phyloP scores from a whole-genome alignment of 2,329 filamentous ascomycete species.

The Colletotrichum orchidophilum region DNA sequence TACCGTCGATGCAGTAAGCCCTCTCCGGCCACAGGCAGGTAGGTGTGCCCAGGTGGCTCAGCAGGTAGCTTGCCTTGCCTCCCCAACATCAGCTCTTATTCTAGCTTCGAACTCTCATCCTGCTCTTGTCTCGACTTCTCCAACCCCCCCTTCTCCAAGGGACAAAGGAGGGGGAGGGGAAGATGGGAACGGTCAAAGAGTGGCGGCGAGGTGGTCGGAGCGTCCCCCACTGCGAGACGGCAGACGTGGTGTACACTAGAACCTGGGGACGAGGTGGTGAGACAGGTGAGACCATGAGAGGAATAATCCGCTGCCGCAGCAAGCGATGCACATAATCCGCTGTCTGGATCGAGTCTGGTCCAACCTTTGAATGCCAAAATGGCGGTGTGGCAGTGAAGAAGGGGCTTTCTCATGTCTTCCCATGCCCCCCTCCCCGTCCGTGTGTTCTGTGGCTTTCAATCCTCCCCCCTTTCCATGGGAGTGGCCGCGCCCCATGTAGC shows the following conservation, averaged over 20 bases:
- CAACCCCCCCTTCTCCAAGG: not conserved
- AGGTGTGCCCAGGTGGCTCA: not conserved
- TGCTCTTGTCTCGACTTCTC: not conserved
- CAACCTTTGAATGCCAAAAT: slow-evolving; percentile 26
- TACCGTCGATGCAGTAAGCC: not conserved
- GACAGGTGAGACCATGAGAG: slow-evolving; percentile 5
- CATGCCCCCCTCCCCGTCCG: not conserved
- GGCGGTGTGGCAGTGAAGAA: slow-evolving; percentile 32
- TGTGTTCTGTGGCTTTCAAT: slow-evolving; percentile 3
- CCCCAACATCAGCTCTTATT: not conserved
- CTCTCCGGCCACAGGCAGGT: not conserved
- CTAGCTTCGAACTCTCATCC: not conserved
- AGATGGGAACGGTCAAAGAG: not conserved
- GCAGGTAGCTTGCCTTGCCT: not conserved
- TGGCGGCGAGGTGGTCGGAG: not conserved
- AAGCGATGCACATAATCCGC: slow-evolving; percentile 13
- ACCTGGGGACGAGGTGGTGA: slow-evolving; percentile 8
- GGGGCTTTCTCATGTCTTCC: not conserved
- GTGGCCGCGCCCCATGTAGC: slow-evolving; percentile 1
- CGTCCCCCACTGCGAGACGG: not conserved
- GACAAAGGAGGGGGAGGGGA: not conserved
- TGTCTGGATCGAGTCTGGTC: slow-evolving; percentile 21
- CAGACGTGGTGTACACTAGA: not conserved
- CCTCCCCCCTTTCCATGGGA: not conserved
- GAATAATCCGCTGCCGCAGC: slow-evolving; percentile 21